phyloP scores from a whole-genome alignment of 2,329 filamentous ascomycete species.

The Phialemoniopsis sp. region DNA sequence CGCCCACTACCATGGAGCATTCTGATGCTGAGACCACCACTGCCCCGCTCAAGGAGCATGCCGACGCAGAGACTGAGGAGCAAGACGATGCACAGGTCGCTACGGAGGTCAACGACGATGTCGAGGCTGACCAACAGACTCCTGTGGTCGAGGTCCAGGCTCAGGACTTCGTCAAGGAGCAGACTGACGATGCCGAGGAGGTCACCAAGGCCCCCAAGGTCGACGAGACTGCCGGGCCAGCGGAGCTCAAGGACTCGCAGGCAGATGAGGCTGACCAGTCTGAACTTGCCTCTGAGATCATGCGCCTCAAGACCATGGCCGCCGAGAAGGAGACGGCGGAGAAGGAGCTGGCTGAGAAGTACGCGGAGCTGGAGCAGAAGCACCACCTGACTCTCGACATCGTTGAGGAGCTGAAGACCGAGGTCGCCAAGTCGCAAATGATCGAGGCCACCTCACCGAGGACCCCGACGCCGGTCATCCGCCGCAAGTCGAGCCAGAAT shows the following conservation, averaged over 20 bases:
- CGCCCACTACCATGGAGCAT: slow-evolving; percentile 59
- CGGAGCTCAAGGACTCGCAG: not conserved
- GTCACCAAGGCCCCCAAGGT: no score
- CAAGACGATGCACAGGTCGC: slow-evolving; percentile 8
- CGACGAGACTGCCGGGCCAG: no score
- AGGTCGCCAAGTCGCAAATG: slow-evolving; percentile 72
- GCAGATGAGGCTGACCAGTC: slow-evolving; percentile 7
- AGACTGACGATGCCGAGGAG: no score
- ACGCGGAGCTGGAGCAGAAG: slow-evolving; percentile 76
- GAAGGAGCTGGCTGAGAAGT: slow-evolving; percentile 68
- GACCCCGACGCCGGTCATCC: slow-evolving; percentile 72
- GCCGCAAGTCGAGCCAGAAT: slow-evolving; percentile 89
- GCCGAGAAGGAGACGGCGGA: slow-evolving; percentile 75
- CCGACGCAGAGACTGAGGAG: slow-evolving; percentile 4
- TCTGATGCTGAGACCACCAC: slow-evolving; percentile 51
- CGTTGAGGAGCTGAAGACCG: slow-evolving; percentile 86
- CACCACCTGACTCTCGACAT: slow-evolving; percentile 80
- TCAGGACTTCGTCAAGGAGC: no score
- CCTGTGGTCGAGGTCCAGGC: no score
- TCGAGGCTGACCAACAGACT: slow-evolving; percentile 1
- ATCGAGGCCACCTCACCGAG: slow-evolving; percentile 57
- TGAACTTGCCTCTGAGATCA: slow-evolving; percentile 58
- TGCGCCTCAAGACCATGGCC: slow-evolving; percentile 65
- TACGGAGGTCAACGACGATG: slow-evolving; percentile 1
- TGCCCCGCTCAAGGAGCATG: not conserved